Base-by-base conservation (phyloP, 2,329 filamentous ascomycete species). In the Trichoderma endophyticum region DNA sequence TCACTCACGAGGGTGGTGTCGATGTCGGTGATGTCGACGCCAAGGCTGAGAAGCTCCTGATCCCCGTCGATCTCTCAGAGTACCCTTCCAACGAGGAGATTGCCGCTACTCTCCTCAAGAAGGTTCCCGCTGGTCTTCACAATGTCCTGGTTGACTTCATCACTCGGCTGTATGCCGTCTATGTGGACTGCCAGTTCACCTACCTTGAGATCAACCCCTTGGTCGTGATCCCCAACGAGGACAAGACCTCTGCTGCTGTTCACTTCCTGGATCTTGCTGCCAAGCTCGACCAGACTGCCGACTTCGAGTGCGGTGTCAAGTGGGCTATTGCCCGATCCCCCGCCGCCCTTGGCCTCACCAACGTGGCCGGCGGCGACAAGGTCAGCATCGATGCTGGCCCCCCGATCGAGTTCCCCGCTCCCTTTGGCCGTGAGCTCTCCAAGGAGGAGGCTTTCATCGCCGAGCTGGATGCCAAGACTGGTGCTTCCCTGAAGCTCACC, bases 121-220 rank as follows among this genome's bases (percentile, higher is more conserved):
- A 99, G 84, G 94, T 99, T 61, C 96, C 96, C 79, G 86, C 93
- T 86, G 95, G 95, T 82, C 89, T 99, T 67, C 96, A 99, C 90
- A 98, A 97, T 81, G 96, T 99, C 80, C 90, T 99, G 73, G 93
- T 99, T 75, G 96, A 99, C 89, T 99, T 99, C 89, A 99, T 99
- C 87, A 94, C 94, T 80, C 92, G 96, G 79, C 89, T 99, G 77
- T 99, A 99, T 83, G 96, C 95, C 79, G 96, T 99, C 86, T 99
- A 98, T 81, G 96, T 98, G 76, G 96, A 99, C 88, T 97, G 93
- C 90, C 96, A 99, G 86, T 99, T 99, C 90, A 98, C 96, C 81
- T 99, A 99, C 88, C 94, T 99, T 78, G 96, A 99, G 86, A 99
- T 99, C 89, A 99, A 99, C 91, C 96, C 96, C 78, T 88, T 99